phyloP scores from a whole-genome alignment of 257 asterid species.

The Eustoma russellianum region DNA sequence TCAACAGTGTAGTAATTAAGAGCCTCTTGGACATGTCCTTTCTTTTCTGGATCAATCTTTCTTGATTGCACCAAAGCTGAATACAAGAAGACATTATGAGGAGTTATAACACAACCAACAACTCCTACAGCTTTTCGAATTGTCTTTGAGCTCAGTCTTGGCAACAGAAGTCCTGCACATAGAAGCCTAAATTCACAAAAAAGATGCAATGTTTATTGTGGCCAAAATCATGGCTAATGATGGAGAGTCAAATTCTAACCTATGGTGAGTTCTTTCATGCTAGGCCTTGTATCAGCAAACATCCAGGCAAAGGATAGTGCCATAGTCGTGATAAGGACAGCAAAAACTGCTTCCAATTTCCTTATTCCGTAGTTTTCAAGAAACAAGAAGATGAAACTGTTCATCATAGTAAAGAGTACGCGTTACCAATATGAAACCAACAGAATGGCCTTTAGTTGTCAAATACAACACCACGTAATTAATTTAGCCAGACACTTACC shows the following conservation, averaged over 20 bases:
- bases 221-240: constrained; percentile 1
- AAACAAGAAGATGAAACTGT: constrained; percentile 73
- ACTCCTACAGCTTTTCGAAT: constrained; percentile 67
- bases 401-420: not conserved
- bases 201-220: not conserved
- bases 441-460: too few species aligned
- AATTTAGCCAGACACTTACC: constrained; percentile 3
- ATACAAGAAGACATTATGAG: constrained; percentile 64
- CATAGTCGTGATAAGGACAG: constrained; percentile 66
- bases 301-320: constrained; percentile 78
- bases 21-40: constrained; percentile 62
- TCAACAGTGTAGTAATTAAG: constrained; percentile 65
- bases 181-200: not conserved
- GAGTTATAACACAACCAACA: constrained; percentile 68
- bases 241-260: constrained; percentile 20
- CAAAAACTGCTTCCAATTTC: constrained; percentile 73
- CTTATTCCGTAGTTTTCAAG: constrained; percentile 68
- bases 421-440: too few species aligned
- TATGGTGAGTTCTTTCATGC: constrained; percentile 36
- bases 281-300: constrained; percentile 56
- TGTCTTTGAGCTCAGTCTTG: constrained; percentile 51
- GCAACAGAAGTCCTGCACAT: constrained; percentile 44
- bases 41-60: constrained; percentile 46
- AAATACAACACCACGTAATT: too few species aligned
- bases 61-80: constrained; percentile 70